phyloP scores from a whole-genome alignment of 2,329 filamentous ascomycete genomes.

The Didymella pinodella region DNA sequence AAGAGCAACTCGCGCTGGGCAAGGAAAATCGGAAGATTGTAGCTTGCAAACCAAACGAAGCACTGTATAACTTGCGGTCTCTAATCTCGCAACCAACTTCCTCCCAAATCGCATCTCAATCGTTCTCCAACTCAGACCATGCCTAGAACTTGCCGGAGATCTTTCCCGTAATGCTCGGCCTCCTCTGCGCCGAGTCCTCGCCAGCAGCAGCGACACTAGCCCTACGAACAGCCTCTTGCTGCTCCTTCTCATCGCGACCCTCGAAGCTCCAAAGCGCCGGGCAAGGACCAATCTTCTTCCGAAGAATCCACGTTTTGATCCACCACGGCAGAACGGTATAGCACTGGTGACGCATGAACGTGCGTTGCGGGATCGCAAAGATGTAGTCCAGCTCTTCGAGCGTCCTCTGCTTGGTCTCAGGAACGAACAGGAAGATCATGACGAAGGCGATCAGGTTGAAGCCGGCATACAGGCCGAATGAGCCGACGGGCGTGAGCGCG shows the following conservation, averaged over 20 bases:
- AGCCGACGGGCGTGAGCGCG: constrained; percentile 47
- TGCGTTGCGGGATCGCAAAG: constrained; percentile 52
- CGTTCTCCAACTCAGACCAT: neutral
- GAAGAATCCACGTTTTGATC: constrained; percentile 52
- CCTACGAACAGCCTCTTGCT: constrained; percentile 22
- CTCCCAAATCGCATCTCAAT: neutral
- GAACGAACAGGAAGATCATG: constrained; percentile 44
- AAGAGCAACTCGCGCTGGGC: too few species aligned
- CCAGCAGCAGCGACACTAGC: constrained; percentile 26
- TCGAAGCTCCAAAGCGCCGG: constrained; percentile 31
- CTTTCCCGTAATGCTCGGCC: constrained; percentile 18
- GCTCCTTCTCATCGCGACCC: constrained; percentile 23
- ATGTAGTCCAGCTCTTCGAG: constrained; percentile 46
- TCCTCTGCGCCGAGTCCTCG: constrained; percentile 9
- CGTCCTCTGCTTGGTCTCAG: constrained; percentile 44
- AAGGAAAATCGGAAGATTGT: neutral
- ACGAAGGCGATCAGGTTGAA: constrained; percentile 40
- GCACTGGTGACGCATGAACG: constrained; percentile 50
- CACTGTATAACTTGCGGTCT: too few species aligned
- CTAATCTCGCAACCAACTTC: neutral
- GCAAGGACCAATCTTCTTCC: constrained; percentile 39
- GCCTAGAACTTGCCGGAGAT: constrained; percentile 9
- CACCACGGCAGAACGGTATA: constrained; percentile 55
- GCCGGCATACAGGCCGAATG: constrained; percentile 52
- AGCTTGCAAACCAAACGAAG: neutral